Percentiles rank a stretch among this genome's conserved stretches.
Conservation (phyloP, 495 filamentous ascomycete species). For the Tuber indicum region DNA sequence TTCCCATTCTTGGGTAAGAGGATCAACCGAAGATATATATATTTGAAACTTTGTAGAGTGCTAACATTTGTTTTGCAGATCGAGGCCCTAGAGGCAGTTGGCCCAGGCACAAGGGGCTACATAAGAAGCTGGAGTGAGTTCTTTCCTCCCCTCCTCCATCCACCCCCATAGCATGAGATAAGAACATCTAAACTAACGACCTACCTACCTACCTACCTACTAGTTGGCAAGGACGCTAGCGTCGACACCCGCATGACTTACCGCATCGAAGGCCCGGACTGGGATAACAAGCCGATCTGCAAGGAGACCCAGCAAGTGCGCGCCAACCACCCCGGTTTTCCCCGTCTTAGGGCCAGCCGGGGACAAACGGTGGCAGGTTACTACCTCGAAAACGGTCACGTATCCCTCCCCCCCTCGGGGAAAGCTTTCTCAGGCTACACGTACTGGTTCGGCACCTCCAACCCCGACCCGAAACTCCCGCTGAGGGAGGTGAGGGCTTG, state of each 20-base stretch:
- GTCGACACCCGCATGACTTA: neutral
- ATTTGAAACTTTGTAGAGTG: neutral
- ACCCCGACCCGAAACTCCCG: slow-evolving; percentile 4
- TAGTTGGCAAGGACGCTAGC: neutral
- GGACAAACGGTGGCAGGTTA: slow-evolving; percentile 22
- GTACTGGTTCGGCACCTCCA: slow-evolving; percentile 33
- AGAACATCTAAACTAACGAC: neutral
- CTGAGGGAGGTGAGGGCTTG: slow-evolving; percentile 22
- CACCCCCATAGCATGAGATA: neutral
- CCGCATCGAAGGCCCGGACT: neutral
- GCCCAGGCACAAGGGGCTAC: neutral
- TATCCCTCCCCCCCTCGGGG: slow-evolving; percentile 12
- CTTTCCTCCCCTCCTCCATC: neutral
- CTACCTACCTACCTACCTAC: neutral
- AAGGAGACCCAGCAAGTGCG: slow-evolving; percentile 19
- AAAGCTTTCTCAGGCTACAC: slow-evolving; percentile 15
- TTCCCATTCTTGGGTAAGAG: neutral
- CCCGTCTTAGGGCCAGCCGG: slow-evolving; percentile 24
- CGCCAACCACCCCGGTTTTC: slow-evolving; percentile 9
- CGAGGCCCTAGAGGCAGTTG: neutral
- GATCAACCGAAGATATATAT: neutral
- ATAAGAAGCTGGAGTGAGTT: neutral
- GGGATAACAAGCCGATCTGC: slow-evolving; percentile 9
- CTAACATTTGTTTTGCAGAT: neutral
- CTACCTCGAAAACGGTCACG: slow-evolving; percentile 32